Percentiles rank a stretch among this genome's conserved stretches.
Evolutionary conservation across 768 basidiomycete species (phyloP).

Genomic region (Coprinellus aureogranulatus): DNA sequence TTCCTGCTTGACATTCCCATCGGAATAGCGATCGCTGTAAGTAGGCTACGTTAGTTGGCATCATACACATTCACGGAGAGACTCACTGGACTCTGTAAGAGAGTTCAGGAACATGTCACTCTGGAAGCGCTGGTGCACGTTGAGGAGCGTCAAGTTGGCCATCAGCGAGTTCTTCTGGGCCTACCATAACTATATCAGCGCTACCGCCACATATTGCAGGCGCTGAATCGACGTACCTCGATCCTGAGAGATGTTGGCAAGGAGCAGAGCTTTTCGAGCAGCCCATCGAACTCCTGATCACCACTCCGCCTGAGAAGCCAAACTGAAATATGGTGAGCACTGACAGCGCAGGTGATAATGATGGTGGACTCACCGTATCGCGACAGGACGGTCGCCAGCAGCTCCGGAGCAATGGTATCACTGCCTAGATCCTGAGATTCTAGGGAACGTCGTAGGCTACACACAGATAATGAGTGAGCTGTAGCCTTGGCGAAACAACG

Average conservation of each 20-base stretch:
- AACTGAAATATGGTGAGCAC: constrained; percentile 37
- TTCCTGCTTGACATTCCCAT: constrained; percentile 65
- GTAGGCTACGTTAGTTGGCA: neutral
- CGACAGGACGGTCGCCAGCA: constrained; percentile 60
- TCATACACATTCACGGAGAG: neutral
- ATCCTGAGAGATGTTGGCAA: constrained; percentile 56
- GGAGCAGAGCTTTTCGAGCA: constrained; percentile 57
- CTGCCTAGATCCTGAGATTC: constrained; percentile 19
- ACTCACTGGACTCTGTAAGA: constrained; percentile 84
- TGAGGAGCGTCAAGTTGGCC: constrained; percentile 75
- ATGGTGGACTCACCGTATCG: constrained; percentile 57
- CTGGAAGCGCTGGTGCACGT: constrained; percentile 74
- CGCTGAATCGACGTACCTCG: constrained; percentile 39
- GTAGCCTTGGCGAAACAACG: neutral
- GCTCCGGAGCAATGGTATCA: constrained; percentile 57
- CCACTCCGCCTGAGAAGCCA: constrained; percentile 64
- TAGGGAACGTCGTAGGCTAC: constrained; percentile 38
- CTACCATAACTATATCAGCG: constrained; percentile 45
- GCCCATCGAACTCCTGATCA: constrained; percentile 46
- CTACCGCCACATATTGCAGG: too few relatives aligned
- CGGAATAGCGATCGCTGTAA: constrained; percentile 76
- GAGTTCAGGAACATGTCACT: constrained; percentile 90
- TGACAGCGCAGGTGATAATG: neutral
- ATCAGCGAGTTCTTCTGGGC: constrained; percentile 73
- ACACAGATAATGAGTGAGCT: neutral